Base-by-base conservation (phyloP, 352 stramenopile genomes). In the Phytophthora vignae region DNA sequence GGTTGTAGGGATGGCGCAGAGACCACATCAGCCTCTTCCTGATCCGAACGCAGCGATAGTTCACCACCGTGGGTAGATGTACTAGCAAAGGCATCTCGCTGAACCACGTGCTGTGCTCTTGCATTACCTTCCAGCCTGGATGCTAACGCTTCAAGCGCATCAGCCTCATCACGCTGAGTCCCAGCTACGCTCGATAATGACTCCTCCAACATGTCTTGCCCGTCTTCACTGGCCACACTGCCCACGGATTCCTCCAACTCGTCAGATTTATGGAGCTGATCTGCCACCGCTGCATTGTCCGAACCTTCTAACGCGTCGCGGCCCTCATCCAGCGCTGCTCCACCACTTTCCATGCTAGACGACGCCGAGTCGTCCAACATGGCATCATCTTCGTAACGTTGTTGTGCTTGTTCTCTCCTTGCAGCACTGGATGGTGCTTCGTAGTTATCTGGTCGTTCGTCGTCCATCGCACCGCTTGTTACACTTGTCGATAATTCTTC, bases 341-440 rank as follows among this genome's bases (percentile, higher is more conserved):
- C n/a, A 8, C 2, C 3, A 10, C 49, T 65, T 48, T 25, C 46
- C 7, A n/a, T 8, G 15, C 38, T 64, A 4, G 38, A 50, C 19
- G 33, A 50, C 27, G 33, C 22, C 38, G 65, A 72, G 1, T 63
- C 29, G 53, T 68, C 59, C 29, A 70, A 55, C 21, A 22, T 49
- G 14, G 22, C 38, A 17, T 38, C 44, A 11, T 14, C 54, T 33
- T 64, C 52, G 36, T 56, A 52, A 36, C 36, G 25, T 50, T 59
- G 17, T 52, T 29, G 12, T 9, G 21, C 19, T 9, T 11, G 36
- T 21, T 22, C 19, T n/a, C 38, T 21, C n/a, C 21, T 60, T 17
- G 55, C 29, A 22, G 62, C 7, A 8, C n/a, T 65, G 33, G 36
- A 40, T 49, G 10, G 10, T 48, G 2, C n/a, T 19, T 36, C 29